These are phyloP conservation scores for Trichoderma sp. DNA, from an alignment of 2,329 filamentous ascomycete genomes.

Conservation along the genomic window DNA sequence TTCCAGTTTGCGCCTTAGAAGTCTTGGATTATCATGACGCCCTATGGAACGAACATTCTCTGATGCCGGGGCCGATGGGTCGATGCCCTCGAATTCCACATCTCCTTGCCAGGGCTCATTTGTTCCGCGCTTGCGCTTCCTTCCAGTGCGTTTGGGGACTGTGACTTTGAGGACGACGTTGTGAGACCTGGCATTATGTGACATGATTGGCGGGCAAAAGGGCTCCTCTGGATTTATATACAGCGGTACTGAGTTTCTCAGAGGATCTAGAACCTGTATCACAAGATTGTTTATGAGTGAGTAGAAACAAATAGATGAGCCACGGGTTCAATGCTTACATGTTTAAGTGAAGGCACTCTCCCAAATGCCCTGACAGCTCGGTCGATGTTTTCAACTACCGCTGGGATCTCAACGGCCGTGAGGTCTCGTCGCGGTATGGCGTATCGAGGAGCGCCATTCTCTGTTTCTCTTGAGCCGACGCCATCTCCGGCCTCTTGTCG, in stretches of 20 bases:
- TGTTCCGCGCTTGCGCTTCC: slow-evolving; percentile 81
- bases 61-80: slow-evolving; percentile 20
- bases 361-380: slow-evolving; percentile 47
- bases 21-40: slow-evolving; percentile 54
- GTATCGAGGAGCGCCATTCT: slow-evolving; percentile 39
- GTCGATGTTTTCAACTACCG: slow-evolving; percentile 47
- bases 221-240: slow-evolving; percentile 79
- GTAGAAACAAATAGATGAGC: background rate
- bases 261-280: slow-evolving; percentile 49
- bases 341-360: slow-evolving; percentile 40
- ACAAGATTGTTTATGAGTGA: background rate
- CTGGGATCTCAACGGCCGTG: slow-evolving; percentile 47
- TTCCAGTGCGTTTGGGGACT: slow-evolving; percentile 81
- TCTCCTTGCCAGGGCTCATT: slow-evolving; percentile 62
- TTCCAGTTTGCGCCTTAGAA: slow-evolving; percentile 63
- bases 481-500: slow-evolving; percentile 1
- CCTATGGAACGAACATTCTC: slow-evolving; percentile 45
- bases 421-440: slow-evolving; percentile 40
- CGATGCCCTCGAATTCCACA: slow-evolving; percentile 36
- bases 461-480: background rate
- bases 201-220: slow-evolving; percentile 75
- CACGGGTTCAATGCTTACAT: slow-evolving; percentile 36
- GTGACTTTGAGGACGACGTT: slow-evolving; percentile 86
- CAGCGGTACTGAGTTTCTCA: slow-evolving; percentile 61
- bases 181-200: slow-evolving; percentile 72